Conservation (phyloP, 2,329 filamentous ascomycete genomes). For the Arthrinium phaeospermum region DNA sequence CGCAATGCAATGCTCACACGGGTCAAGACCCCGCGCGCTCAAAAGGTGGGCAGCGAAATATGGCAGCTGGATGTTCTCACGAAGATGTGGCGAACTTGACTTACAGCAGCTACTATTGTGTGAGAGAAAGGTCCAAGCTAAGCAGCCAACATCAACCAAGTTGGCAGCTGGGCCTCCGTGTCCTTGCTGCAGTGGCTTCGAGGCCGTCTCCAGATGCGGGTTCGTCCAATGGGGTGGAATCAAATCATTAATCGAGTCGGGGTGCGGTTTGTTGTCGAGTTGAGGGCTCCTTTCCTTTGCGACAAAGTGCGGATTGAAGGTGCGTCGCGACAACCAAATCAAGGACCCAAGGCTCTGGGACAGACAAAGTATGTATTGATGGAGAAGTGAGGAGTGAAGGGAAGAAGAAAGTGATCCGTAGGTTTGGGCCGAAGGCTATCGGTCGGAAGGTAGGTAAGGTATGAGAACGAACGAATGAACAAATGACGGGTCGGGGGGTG, state of each 20-base stretch:
- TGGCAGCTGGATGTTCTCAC: neutral
- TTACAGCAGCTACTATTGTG: neutral
- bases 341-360: constrained; percentile 10
- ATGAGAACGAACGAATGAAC: constrained; percentile 15
- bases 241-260: neutral
- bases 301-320: neutral
- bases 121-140: neutral
- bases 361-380: constrained; percentile 13
- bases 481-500: constrained; percentile 16
- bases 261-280: neutral
- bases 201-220: neutral
- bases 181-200: neutral
- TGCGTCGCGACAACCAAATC: neutral
- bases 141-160: constrained; percentile 11
- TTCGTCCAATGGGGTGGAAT: constrained; percentile 11
- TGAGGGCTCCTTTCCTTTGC: neutral
- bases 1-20: neutral
- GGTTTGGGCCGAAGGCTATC: constrained; percentile 16
- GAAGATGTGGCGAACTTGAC: neutral
- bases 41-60: neutral
- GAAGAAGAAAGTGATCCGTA: constrained; percentile 13
- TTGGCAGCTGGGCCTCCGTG: constrained; percentile 4
- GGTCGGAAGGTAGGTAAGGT: constrained; percentile 12
- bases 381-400: constrained; percentile 9
- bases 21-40: neutral